Percentiles rank a stretch among this genome's conserved stretches.
Conservation (phyloP, 805 yeast genomes). For the Starmerella bacillaris region DNA sequence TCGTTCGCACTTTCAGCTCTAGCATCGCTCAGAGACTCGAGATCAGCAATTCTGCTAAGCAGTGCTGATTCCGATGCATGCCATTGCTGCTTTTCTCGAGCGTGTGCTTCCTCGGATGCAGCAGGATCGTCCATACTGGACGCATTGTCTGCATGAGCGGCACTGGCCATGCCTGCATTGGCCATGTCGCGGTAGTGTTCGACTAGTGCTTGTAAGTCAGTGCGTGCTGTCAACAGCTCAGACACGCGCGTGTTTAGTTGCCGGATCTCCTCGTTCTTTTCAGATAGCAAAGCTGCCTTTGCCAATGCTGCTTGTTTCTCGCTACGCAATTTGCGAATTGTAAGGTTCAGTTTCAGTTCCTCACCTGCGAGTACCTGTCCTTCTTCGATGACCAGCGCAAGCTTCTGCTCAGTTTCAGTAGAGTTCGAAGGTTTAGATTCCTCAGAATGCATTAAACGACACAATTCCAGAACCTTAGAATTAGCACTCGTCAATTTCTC, state of each 20-base stretch:
- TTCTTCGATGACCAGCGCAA: slow-evolving; percentile 40
- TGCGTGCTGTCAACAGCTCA: slow-evolving; percentile 4
- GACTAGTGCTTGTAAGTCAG: slow-evolving; percentile 28
- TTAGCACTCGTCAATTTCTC: slow-evolving; percentile 6
- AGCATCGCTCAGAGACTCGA: slow-evolving; percentile 6
- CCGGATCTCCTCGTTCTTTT: slow-evolving; percentile 6
- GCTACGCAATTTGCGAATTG: slow-evolving; percentile 43
- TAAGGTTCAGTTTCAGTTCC: slow-evolving; percentile 50
- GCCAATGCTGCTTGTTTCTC: slow-evolving; percentile 28
- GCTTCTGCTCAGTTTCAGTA: slow-evolving; percentile 25
- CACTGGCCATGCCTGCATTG: slow-evolving; percentile 18
- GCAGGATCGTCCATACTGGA: neutral
- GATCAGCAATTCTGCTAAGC: slow-evolving; percentile 28
- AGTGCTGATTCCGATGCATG: slow-evolving; percentile 56
- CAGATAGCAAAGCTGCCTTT: slow-evolving; percentile 7
- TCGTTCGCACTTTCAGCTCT: slow-evolving; percentile 1
- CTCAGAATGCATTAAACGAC: neutral
- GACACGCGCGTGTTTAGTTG: slow-evolving; percentile 16
- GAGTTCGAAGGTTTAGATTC: neutral
- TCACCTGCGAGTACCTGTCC: slow-evolving; percentile 19
- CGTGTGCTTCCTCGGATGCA: slow-evolving; percentile 22
- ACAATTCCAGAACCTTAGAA: slow-evolving; percentile 11
- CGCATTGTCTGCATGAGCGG: slow-evolving; percentile 13
- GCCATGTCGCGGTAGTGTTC: slow-evolving; percentile 48
- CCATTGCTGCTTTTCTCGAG: slow-evolving; percentile 70